Evolutionary conservation across 2,329 filamentous ascomycete genomes (phyloP).

Genomic region (Calonectria pseudoturangicola): DNA sequence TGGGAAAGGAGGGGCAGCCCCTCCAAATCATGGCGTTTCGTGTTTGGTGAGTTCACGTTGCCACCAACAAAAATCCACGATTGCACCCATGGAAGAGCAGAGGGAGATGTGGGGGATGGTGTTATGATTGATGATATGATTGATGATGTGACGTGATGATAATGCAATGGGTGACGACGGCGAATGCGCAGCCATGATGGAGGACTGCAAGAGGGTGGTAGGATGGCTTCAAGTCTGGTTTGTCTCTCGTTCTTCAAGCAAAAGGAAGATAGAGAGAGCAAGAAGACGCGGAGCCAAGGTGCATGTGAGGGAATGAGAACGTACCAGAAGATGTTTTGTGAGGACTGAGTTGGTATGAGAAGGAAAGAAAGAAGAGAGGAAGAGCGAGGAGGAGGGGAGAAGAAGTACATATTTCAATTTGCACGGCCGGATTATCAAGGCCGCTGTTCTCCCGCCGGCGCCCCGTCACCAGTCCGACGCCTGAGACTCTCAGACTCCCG

Average conservation of each 20-base stretch:
- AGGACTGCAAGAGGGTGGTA: conserved; percentile 36
- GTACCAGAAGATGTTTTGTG: conserved; percentile 35
- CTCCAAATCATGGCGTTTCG: conserved; percentile 24
- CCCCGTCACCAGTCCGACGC: conserved; percentile 40
- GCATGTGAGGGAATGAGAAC: neutral
- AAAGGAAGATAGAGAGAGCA: neutral
- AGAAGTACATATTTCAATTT: conserved; percentile 51
- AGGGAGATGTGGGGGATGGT: neutral
- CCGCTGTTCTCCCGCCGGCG: conserved; percentile 36
- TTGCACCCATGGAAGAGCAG: neutral
- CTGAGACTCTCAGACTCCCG: conserved; percentile 29
- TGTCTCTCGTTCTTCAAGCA: neutral
- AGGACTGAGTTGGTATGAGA: conserved; percentile 47
- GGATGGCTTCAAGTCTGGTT: neutral
- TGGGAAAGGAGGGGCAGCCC: conserved; percentile 35
- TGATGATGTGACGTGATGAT: neutral
- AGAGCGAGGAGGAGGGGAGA: conserved; percentile 47
- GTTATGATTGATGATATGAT: conserved; percentile 1
- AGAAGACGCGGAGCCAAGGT: neutral
- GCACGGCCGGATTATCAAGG: conserved; percentile 48
- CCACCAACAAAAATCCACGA: conserved; percentile 15
- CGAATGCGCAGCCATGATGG: neutral
- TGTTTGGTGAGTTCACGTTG: neutral
- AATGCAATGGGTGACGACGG: neutral
- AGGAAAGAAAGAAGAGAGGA: conserved; percentile 41